A percentile compares a stretch with the other conserved stretches of the same genome.
Conservation (phyloP, 495 filamentous ascomycete species). For the Copromyces sp. region DNA sequence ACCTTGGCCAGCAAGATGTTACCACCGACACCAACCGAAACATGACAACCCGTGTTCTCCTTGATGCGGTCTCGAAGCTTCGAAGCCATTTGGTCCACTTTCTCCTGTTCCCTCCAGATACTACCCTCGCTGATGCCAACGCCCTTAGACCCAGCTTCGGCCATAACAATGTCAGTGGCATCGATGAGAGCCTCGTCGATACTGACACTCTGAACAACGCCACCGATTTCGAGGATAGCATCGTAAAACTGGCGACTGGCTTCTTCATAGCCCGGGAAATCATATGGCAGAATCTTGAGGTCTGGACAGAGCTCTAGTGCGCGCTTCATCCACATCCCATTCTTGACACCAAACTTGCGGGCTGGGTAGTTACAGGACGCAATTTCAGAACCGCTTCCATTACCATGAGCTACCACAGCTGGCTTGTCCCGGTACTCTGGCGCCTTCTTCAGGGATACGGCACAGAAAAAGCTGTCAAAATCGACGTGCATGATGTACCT, state of each 20-base stretch:
- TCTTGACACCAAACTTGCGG: conserved; percentile 74
- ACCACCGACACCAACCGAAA: conserved; percentile 88
- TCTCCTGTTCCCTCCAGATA: conserved; percentile 71
- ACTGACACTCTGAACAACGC: conserved; percentile 87
- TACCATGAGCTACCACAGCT: conserved; percentile 79
- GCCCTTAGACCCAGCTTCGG: conserved; percentile 57
- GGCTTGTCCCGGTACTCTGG: conserved; percentile 75
- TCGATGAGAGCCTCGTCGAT: conserved; percentile 90
- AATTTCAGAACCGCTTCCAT: conserved; percentile 80
- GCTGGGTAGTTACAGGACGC: conserved; percentile 95
- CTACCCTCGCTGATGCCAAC: conserved; percentile 58
- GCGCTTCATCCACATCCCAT: conserved; percentile 98
- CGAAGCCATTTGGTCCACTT: conserved; percentile 63
- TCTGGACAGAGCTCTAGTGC: conserved; percentile 76
- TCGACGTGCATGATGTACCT: conserved; percentile 91
- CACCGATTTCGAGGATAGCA: conserved; percentile 66
- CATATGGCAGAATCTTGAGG: conserved; percentile 79
- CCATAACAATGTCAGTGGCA: conserved; percentile 55
- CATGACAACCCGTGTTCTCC: conserved; percentile 65
- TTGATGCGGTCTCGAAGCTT: conserved; percentile 58
- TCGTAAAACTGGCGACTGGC: conserved; percentile 83
- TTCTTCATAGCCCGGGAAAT: conserved; percentile 89
- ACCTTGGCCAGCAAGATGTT: conserved; percentile 89
- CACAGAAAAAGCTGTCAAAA: conserved; percentile 96
- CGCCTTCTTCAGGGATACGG: conserved; percentile 68